Evolutionary conservation across 768 basidiomycete genomes (phyloP), one percentile per base, ranked within the genome.

Genomic region (Hygrocybe punicea): DNA sequence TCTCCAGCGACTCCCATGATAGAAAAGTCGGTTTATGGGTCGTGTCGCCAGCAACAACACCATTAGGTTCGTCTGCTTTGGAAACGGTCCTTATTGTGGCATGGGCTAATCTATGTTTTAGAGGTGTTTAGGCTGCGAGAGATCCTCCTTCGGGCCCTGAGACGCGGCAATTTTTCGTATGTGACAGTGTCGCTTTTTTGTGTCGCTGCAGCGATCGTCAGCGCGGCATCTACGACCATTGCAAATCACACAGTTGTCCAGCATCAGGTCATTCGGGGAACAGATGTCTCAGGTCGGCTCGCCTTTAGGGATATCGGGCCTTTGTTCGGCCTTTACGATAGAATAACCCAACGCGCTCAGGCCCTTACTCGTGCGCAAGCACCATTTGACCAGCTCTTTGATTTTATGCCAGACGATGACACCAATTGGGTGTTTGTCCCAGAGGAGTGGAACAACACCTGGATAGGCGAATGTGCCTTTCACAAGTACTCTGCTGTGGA

Each of bases 391-490:
- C 25, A 60, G 56, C 44, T 60, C 13, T 50, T 62, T 34, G 61
- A 62, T 35, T 62, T 57, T 35, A 50, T 54, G 11, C 61, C 61
- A 25, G 39, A 60, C 17, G 56, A 53, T 44, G 34, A 29, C 2
- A 33, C 34, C 8, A 13, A 57, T 40, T 63, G 62, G 62, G 35
- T 62, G 21, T 63, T 50, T 42, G 34, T 14, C 3, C 24, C 48
- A 24, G 17, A 56, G n/a, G 53, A 63, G 54, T 63, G 62, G 62
- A 62, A 63, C 14, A 63, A 62, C 44, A 59, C 59, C 6, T 62
- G 61, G 61, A 56, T 16, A 16, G 55, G 54, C 7, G 19, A 23
- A 8, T 62, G 61, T 51, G 34, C 46, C 17, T 62, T 23, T 23
- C 5, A 53, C n/a, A 25, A 33, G 13, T 35, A 60, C 29, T 23